Conservation (phyloP, 148 eudicot species). For the Mesembryanthemum crystallinum region DNA sequence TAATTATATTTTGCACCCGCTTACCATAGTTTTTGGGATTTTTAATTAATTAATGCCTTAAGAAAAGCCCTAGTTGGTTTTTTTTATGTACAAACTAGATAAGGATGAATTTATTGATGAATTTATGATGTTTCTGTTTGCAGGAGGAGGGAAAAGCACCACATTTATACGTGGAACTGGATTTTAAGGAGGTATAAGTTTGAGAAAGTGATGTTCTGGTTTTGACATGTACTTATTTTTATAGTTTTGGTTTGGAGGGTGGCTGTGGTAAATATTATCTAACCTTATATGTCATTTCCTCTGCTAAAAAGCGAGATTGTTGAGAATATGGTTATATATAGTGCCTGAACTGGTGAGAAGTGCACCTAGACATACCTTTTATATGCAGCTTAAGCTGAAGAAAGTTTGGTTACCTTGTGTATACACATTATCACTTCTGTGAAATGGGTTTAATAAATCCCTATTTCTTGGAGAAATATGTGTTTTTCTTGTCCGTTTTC, state of each 20-base stretch:
- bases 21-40: too few relatives aligned
- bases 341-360: background rate
- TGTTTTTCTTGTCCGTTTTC: conserved; percentile 1
- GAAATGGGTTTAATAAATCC: background rate
- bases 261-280: background rate
- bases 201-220: background rate
- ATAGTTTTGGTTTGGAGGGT: background rate
- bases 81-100: background rate
- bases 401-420: background rate
- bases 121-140: conserved; percentile 21
- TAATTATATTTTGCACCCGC: too few relatives aligned
- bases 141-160: conserved; percentile 97
- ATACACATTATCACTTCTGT: background rate
- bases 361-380: background rate
- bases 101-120: background rate
- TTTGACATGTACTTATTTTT: background rate
- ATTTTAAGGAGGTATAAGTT: conserved; percentile 79
- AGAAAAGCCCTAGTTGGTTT: background rate
- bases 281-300: background rate
- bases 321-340: background rate
- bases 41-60: background rate
- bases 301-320: background rate
- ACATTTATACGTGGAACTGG: conserved; percentile 82
- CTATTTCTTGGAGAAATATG: background rate
- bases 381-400: background rate